These are phyloP conservation scores for Colletotrichum magnum DNA, from an alignment of 2,329 filamentous ascomycete species.

Conservation along the genomic window DNA sequence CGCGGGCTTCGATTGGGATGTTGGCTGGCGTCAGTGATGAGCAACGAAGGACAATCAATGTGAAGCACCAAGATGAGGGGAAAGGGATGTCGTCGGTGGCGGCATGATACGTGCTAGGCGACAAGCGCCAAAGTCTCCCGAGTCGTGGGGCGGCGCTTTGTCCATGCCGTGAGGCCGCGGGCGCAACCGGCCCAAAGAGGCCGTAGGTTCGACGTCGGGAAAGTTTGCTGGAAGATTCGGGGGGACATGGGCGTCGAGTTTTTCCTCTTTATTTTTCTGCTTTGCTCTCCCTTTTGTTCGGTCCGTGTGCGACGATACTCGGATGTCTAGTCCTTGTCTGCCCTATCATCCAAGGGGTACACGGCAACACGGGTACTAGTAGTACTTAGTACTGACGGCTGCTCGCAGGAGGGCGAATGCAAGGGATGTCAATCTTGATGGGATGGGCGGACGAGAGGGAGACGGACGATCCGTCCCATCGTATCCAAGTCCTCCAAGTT, in stretches of 20 bases:
- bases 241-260: not conserved
- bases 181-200: not conserved
- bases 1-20: too few species aligned
- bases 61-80: too few species aligned
- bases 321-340: too few species aligned
- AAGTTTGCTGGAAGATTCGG: conserved; percentile 35
- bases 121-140: conserved; percentile 31
- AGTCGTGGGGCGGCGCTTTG: conserved; percentile 26
- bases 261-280: not conserved
- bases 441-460: conserved; percentile 11
- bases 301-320: too few species aligned
- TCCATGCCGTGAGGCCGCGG: conserved; percentile 3
- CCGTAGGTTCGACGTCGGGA: not conserved
- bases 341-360: too few species aligned
- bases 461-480: conserved; percentile 7
- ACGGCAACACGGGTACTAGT: not conserved
- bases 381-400: not conserved
- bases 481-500: not conserved
- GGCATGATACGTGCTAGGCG: conserved; percentile 24
- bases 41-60: not conserved
- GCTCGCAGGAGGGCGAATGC: conserved; percentile 1
- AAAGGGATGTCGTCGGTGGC: conserved; percentile 6
- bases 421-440: conserved; percentile 4
- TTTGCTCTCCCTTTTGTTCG: too few species aligned
- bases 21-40: not conserved